Conservation (phyloP, 1,139 yeast genomes). For the Schwanniomyces etchellsii region DNA sequence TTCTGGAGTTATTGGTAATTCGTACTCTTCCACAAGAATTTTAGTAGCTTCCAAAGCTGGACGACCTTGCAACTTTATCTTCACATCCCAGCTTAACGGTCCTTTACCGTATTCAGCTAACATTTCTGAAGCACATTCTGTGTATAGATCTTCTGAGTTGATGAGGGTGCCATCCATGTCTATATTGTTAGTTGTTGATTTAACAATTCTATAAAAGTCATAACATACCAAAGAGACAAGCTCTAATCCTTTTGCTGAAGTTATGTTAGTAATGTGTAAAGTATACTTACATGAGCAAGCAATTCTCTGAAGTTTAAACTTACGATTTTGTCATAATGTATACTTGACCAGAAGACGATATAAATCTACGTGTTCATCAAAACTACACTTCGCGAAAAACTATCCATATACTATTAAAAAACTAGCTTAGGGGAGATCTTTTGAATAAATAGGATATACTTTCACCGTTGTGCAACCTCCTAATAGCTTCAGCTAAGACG, state of each 20-base stretch:
- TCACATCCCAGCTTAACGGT: constrained; percentile 84
- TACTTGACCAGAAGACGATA: no score
- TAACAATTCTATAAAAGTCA: neutral
- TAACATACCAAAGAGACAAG: constrained; percentile 77
- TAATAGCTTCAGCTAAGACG: constrained; percentile 71
- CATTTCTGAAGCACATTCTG: constrained; percentile 64
- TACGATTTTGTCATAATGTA: no score
- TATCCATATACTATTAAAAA: neutral
- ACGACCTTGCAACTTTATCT: constrained; percentile 79
- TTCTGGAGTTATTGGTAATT: constrained; percentile 61
- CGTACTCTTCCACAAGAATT: constrained; percentile 60
- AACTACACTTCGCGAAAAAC: no score
- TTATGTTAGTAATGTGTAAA: constrained; percentile 3
- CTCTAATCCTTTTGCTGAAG: constrained; percentile 38
- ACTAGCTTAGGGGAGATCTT: constrained; percentile 33
- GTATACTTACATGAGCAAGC: no score
- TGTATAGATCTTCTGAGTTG: constrained; percentile 87
- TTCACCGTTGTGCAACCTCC: constrained; percentile 81
- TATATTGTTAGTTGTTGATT: constrained; percentile 15
- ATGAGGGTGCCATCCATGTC: constrained; percentile 95
- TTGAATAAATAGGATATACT: constrained; percentile 70
- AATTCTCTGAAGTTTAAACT: no score
- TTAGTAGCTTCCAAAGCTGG: constrained; percentile 72
- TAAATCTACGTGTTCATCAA: no score
- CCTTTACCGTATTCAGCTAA: constrained; percentile 68